A percentile compares a stretch with the other conserved stretches of the same genome.
Evolutionary conservation across 192 early-diverging fungal genomes (phyloP).

Genomic region (Borealophlyctis nickersoniae): DNA sequence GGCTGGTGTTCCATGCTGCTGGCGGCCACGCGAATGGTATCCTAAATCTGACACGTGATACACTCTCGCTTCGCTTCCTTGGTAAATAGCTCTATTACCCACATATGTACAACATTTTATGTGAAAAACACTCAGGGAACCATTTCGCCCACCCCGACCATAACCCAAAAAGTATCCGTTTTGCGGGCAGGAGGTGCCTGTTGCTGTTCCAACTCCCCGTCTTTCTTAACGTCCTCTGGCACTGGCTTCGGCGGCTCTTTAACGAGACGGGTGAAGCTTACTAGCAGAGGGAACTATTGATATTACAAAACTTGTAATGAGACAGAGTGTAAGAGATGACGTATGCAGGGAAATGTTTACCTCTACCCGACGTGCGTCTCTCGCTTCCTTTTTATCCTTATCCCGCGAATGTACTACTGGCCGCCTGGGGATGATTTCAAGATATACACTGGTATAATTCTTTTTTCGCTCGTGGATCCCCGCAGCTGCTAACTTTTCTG

Average conservation of each 20-base stretch:
- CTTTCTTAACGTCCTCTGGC: conserved; percentile 36
- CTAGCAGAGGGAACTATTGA: conserved; percentile 59
- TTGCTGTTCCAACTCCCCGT: conserved; percentile 10
- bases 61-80: too few species aligned
- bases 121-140: too few species aligned
- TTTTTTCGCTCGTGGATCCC: conserved; percentile 47
- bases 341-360: neutral
- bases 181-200: too few species aligned
- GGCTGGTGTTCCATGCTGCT: too few species aligned
- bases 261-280: conserved; percentile 50
- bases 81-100: too few species aligned
- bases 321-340: neutral
- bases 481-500: neutral
- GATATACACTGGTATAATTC: conserved; percentile 57
- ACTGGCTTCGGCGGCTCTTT: conserved; percentile 35
- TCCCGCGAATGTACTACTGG: conserved; percentile 2
- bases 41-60: too few species aligned
- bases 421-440: conserved; percentile 55
- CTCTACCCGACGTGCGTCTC: conserved; percentile 4
- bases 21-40: too few species aligned
- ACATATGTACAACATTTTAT: too few species aligned
- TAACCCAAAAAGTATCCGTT: conserved; percentile 50
- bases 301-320: neutral
- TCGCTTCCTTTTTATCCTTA: conserved; percentile 51
- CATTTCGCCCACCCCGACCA: conserved; percentile 59